These are phyloP conservation scores for Verticillium klebahnii DNA, from an alignment of 2,329 filamentous ascomycete genomes.

Conservation along the genomic window DNA sequence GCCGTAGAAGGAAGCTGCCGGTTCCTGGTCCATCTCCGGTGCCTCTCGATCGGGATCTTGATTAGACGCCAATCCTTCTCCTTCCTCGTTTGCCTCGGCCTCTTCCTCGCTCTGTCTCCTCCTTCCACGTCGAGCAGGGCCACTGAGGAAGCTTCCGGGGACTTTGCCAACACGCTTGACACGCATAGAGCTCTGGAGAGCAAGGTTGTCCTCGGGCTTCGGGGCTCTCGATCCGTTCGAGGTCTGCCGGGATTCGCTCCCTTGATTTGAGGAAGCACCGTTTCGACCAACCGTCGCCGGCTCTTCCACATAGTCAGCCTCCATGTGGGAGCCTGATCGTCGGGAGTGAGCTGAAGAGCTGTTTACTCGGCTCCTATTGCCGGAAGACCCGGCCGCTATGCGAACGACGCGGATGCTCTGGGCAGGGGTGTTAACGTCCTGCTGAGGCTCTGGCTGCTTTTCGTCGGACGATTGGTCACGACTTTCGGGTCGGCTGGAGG, in stretches of 20 bases:
- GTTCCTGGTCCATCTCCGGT: slow-evolving; percentile 30
- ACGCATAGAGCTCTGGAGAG: slow-evolving; percentile 68
- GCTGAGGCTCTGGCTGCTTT: slow-evolving; percentile 22
- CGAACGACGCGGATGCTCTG: slow-evolving; percentile 49
- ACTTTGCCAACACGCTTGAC: slow-evolving; percentile 73
- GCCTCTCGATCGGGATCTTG: slow-evolving; percentile 38
- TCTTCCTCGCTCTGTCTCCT: slow-evolving; percentile 66
- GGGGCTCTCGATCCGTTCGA: slow-evolving; percentile 42
- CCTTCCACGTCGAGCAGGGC: slow-evolving; percentile 71
- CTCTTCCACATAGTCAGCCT: slow-evolving; percentile 42
- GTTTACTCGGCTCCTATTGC: slow-evolving; percentile 29
- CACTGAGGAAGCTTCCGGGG: slow-evolving; percentile 73
- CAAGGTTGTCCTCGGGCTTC: slow-evolving; percentile 58
- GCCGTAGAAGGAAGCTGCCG: slow-evolving; percentile 39
- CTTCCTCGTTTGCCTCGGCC: slow-evolving; percentile 38
- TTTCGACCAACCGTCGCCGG: slow-evolving; percentile 45
- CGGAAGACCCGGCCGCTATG: slow-evolving; percentile 48
- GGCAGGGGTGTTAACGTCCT: slow-evolving; percentile 50
- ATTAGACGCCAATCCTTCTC: slow-evolving; percentile 31
- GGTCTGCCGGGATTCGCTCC: slow-evolving; percentile 48
- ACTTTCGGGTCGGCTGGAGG: slow-evolving; percentile 33
- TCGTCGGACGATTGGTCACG: slow-evolving; percentile 37
- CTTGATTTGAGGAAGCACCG: slow-evolving; percentile 40
- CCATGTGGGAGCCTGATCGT: slow-evolving; percentile 33
- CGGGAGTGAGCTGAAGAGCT: slow-evolving; percentile 30